Conservation (phyloP, 2,329 filamentous ascomycete genomes). For the Pseudogymnoascus sp. region DNA sequence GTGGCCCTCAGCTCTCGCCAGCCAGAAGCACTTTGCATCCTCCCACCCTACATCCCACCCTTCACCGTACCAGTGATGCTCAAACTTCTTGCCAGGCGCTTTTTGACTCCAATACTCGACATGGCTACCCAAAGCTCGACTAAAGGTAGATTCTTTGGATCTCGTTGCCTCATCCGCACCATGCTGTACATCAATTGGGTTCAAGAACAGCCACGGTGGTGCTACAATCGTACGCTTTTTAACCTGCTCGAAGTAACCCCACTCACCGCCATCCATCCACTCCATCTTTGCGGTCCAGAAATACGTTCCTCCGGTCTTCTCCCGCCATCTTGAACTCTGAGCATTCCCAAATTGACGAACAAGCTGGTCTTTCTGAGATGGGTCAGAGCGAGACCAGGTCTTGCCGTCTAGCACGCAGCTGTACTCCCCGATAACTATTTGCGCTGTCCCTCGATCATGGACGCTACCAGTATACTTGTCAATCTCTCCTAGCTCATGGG, state of each 20-base stretch:
- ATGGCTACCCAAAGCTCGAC: constrained; percentile 35
- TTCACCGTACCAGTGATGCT: constrained; percentile 45
- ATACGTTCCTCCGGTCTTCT: constrained; percentile 42
- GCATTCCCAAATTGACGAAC: constrained; percentile 39
- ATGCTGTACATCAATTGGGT: constrained; percentile 29
- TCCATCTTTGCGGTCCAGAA: constrained; percentile 56
- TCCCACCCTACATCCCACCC: constrained; percentile 47
- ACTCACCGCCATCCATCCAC: constrained; percentile 53
- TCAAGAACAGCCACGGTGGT: constrained; percentile 31
- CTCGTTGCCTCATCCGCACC: constrained; percentile 32
- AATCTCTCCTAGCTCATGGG: constrained; percentile 35
- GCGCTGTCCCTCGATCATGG: constrained; percentile 38
- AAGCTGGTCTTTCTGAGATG: constrained; percentile 35
- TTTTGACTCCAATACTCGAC: constrained; percentile 40
- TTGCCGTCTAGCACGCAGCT: constrained; percentile 45
- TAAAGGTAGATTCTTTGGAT: constrained; percentile 30
- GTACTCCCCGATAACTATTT: constrained; percentile 49
- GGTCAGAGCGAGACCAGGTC: constrained; percentile 39
- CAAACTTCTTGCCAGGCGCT: constrained; percentile 36
- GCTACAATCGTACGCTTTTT: constrained; percentile 35
- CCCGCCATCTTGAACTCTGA: constrained; percentile 40
- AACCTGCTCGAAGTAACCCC: constrained; percentile 47
- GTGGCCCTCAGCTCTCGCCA: constrained; percentile 29
- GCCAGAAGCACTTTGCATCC: constrained; percentile 46
- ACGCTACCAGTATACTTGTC: constrained; percentile 39